phyloP scores from a whole-genome alignment of 495 filamentous ascomycete species.

The Trichoderma reesei region DNA sequence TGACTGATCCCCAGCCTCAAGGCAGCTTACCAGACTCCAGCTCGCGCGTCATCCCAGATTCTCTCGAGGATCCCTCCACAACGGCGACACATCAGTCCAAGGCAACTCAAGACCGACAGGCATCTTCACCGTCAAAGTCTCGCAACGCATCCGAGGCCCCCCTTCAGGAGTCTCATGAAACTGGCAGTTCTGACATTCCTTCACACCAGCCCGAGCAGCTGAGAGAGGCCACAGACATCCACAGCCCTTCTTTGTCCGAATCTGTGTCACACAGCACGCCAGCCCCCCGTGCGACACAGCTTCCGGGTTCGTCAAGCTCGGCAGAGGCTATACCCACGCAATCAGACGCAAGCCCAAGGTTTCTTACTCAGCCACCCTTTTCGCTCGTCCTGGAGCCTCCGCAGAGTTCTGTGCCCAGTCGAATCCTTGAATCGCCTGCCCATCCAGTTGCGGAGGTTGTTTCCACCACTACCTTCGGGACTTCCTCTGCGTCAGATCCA shows the following conservation, averaged over 20 bases:
- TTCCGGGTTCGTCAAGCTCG: background rate
- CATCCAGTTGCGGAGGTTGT: background rate
- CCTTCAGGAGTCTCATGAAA: background rate
- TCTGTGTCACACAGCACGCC: background rate
- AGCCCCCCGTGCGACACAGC: background rate
- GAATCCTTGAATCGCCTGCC: background rate
- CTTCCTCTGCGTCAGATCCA: background rate
- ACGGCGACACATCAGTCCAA: background rate
- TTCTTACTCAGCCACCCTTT: background rate
- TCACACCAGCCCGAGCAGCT: background rate
- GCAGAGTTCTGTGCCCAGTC: background rate
- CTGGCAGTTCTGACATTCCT: background rate
- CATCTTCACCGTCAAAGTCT: background rate
- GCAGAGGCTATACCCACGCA: background rate
- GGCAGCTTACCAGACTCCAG: background rate
- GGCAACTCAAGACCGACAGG: background rate
- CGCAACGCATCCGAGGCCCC: background rate
- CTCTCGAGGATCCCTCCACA: background rate
- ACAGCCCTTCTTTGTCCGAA: background rate
- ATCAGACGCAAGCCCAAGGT: background rate
- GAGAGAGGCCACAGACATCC: background rate
- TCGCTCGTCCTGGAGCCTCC: background rate
- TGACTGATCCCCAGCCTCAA: background rate
- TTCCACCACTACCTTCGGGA: background rate
- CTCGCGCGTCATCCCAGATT: slow-evolving; percentile 1